These are phyloP conservation scores for Kalmusia sp. DNA, from an alignment of 2,329 filamentous ascomycete genomes.

Conservation along the genomic window DNA sequence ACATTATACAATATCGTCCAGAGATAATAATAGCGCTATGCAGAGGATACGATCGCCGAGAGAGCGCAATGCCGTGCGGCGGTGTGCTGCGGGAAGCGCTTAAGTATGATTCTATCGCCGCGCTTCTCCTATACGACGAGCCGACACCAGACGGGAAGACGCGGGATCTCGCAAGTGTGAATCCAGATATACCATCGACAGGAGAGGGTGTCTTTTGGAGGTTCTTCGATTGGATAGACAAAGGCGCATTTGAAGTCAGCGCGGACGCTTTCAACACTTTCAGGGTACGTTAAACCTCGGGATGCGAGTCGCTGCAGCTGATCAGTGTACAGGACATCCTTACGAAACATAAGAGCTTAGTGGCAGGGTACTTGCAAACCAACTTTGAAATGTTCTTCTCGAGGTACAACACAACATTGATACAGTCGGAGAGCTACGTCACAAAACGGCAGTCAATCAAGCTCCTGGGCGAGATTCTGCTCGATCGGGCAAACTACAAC, in stretches of 20 bases:
- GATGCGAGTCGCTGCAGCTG: slow-evolving; percentile 15
- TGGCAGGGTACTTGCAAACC: slow-evolving; percentile 83
- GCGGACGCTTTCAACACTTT: slow-evolving; percentile 98
- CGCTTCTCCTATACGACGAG: slow-evolving; percentile 92
- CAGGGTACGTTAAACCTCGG: slow-evolving; percentile 63
- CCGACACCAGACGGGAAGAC: slow-evolving; percentile 74
- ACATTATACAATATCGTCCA: slow-evolving; percentile 84
- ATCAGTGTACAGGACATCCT: slow-evolving; percentile 74
- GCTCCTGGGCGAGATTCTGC: slow-evolving; percentile 88
- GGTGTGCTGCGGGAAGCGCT: slow-evolving; percentile 87
- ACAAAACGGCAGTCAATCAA: slow-evolving; percentile 99
- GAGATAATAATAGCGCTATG: slow-evolving; percentile 89
- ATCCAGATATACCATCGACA: slow-evolving; percentile 75
- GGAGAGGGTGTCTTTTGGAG: slow-evolving; percentile 92
- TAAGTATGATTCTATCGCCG: slow-evolving; percentile 89
- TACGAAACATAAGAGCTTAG: slow-evolving; percentile 90
- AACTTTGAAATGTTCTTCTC: slow-evolving; percentile 96
- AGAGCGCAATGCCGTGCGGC: slow-evolving; percentile 90
- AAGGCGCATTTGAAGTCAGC: slow-evolving; percentile 93
- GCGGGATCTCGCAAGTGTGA: slow-evolving; percentile 79
- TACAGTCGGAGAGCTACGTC: slow-evolving; percentile 94
- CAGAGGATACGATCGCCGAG: slow-evolving; percentile 85
- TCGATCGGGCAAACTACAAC: slow-evolving; percentile 95
- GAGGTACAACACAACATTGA: slow-evolving; percentile 84
- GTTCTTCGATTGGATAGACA: slow-evolving; percentile 97